A percentile compares a stretch with the other conserved stretches of the same genome.
Evolutionary conservation across 495 filamentous ascomycete species (phyloP).

Genomic region (Penicillium ucsense): DNA sequence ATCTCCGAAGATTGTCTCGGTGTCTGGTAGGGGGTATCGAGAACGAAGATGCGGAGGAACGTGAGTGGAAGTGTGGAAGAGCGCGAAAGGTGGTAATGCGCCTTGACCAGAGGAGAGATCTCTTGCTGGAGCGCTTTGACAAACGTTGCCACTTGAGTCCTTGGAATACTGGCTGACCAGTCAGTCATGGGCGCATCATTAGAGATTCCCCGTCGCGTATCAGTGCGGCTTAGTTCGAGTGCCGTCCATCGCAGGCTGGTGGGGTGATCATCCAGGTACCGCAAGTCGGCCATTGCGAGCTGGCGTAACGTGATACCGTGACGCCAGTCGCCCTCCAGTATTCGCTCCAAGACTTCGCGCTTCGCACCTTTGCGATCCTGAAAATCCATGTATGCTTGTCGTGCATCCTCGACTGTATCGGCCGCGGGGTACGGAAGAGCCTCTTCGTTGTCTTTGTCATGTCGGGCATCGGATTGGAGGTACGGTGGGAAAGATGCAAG

Average conservation of each 20-base stretch:
- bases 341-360: conserved; percentile 64
- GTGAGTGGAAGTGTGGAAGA: conserved; percentile 54
- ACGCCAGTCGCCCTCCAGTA: conserved; percentile 75
- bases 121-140: conserved; percentile 61
- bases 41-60: conserved; percentile 64
- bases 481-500: conserved; percentile 41
- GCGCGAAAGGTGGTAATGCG: conserved; percentile 66
- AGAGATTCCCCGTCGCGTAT: conserved; percentile 1
- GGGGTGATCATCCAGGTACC: conserved; percentile 69
- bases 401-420: conserved; percentile 49
- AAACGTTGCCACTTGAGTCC: conserved; percentile 69
- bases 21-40: conserved; percentile 61
- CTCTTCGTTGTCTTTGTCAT: conserved; percentile 26
- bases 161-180: conserved; percentile 45
- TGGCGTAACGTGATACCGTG: conserved; percentile 67
- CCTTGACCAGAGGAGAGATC: conserved; percentile 63
- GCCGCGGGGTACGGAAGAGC: conserved; percentile 52
- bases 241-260: conserved; percentile 66
- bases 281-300: conserved; percentile 70
- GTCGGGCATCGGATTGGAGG: conserved; percentile 18
- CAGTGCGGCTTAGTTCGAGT: conserved; percentile 43
- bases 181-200: conserved; percentile 16
- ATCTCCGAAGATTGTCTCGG: conserved; percentile 25
- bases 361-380: conserved; percentile 54
- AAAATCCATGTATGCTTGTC: conserved; percentile 49